phyloP scores from a whole-genome alignment of 2,329 filamentous ascomycete genomes.

The Tricladium varicosporioides region DNA sequence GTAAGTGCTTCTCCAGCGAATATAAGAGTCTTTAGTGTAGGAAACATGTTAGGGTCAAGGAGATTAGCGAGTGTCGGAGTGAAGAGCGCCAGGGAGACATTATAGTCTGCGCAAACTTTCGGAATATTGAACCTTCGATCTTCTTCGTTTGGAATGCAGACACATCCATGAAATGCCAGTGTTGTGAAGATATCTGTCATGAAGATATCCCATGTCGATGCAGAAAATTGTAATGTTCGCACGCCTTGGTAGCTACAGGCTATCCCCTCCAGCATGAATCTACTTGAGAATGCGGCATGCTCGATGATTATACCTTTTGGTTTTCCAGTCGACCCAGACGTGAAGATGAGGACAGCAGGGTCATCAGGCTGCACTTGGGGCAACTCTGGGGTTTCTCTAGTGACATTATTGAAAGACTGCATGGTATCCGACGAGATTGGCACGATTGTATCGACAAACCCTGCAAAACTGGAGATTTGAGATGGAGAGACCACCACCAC shows the following conservation, averaged over 20 bases:
- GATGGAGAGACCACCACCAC: neutral
- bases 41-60: neutral
- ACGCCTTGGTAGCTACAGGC: no score
- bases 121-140: neutral
- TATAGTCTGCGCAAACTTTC: neutral
- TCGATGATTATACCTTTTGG: neutral
- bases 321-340: neutral
- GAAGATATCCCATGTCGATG: neutral
- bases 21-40: neutral
- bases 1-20: slow-evolving; percentile 30
- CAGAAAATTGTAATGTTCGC: neutral
- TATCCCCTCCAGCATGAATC: neutral
- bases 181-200: neutral
- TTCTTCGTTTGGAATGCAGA: neutral
- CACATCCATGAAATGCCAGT: neutral
- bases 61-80: neutral
- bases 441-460: neutral
- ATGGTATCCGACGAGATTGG: neutral
- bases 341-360: neutral
- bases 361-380: neutral
- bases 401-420: no score
- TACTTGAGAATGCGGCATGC: neutral
- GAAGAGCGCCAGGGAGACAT: neutral
- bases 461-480: neutral
- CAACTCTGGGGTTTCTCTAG: no score